phyloP scores from a whole-genome alignment of 2,329 filamentous ascomycete genomes.

The Aaosphaeria pasadenensis region DNA sequence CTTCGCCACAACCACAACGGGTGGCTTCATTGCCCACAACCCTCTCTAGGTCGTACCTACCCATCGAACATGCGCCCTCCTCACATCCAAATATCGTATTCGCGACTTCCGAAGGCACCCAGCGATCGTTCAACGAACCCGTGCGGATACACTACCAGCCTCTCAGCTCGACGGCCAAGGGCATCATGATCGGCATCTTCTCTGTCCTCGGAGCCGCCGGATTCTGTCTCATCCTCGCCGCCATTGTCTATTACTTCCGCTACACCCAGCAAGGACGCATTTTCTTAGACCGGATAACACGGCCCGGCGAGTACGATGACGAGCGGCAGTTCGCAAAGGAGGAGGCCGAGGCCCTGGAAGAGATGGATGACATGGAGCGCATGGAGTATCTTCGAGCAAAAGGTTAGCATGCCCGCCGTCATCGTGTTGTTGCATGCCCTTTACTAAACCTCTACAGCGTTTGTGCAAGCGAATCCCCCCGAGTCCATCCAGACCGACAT shows the following conservation, averaged over 20 bases:
- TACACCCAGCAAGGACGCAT: conserved; percentile 87
- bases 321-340: conserved; percentile 92
- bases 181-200: conserved; percentile 90
- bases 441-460: conserved; percentile 59
- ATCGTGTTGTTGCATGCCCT: not conserved
- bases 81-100: conserved; percentile 19
- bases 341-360: conserved; percentile 90
- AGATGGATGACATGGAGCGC: conserved; percentile 90
- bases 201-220: conserved; percentile 91
- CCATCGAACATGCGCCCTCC: conserved; percentile 19
- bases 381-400: conserved; percentile 93
- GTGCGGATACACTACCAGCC: conserved; percentile 20
- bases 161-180: conserved; percentile 60
- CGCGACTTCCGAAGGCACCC: conserved; percentile 11
- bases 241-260: conserved; percentile 88
- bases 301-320: conserved; percentile 95
- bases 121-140: conserved; percentile 17
- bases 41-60: conserved; percentile 25
- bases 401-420: conserved; percentile 54
- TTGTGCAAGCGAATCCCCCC: conserved; percentile 88
- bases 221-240: conserved; percentile 74
- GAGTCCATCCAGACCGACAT: conserved; percentile 97
- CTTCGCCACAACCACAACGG: conserved; percentile 23
- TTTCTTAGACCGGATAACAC: conserved; percentile 85
- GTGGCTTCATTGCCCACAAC: conserved; percentile 29